phyloP scores from a whole-genome alignment of 495 filamentous ascomycete genomes.

The Aspergillus asperescens region DNA sequence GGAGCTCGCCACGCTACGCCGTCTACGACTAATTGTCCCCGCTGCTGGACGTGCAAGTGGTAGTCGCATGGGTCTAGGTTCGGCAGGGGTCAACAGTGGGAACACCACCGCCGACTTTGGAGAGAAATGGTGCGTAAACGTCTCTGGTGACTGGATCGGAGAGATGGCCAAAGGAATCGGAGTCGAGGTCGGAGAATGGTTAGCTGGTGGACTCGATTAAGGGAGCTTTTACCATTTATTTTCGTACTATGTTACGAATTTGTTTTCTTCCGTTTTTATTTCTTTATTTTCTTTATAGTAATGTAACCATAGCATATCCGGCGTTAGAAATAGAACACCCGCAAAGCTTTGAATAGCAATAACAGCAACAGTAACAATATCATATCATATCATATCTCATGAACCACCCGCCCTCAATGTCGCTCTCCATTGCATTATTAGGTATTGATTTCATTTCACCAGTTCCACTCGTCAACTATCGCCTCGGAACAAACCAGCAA shows the following conservation, averaged over 20 bases:
- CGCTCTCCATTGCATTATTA: too few relatives aligned
- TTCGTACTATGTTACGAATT: not conserved
- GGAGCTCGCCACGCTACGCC: conserved; percentile 75
- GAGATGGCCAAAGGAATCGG: conserved; percentile 45
- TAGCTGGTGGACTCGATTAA: conserved; percentile 43
- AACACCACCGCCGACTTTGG: conserved; percentile 39
- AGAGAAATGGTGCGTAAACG: conserved; percentile 46
- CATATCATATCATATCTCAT: not conserved
- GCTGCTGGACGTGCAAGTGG: conserved; percentile 41
- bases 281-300: not conserved
- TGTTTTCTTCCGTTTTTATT: conserved; percentile 1
- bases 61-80: conserved; percentile 22
- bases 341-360: not conserved
- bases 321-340: conserved; percentile 3
- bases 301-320: conserved; percentile 10
- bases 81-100: conserved; percentile 30
- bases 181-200: conserved; percentile 46
- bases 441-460: conserved; percentile 23
- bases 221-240: not conserved
- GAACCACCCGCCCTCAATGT: too few relatives aligned
- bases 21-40: conserved; percentile 67
- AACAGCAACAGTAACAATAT: not conserved
- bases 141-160: conserved; percentile 45
- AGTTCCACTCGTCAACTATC: conserved; percentile 37
- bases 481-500: conserved; percentile 32